phyloP scores from a whole-genome alignment of 768 basidiomycete species.

The Sporobolomyces roseus region DNA sequence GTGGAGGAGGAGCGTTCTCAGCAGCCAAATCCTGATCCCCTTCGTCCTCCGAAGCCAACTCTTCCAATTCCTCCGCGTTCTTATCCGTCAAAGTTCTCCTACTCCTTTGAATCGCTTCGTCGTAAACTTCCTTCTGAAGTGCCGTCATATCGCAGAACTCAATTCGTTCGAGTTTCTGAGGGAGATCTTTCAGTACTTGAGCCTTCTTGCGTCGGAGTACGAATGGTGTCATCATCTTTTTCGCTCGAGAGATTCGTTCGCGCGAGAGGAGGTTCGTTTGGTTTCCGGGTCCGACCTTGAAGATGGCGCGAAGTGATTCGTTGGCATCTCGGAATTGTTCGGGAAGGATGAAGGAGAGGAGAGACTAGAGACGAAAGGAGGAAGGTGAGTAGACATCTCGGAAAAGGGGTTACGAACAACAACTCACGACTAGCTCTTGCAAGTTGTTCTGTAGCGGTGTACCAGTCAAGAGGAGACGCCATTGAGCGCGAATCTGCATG shows the following conservation, averaged over 20 bases:
- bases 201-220: constrained; percentile 95
- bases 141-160: constrained; percentile 92
- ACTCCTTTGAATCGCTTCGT: constrained; percentile 76
- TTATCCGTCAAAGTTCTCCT: constrained; percentile 68
- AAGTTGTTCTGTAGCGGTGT: constrained; percentile 73
- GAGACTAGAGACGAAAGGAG: constrained; percentile 62
- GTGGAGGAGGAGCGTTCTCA: constrained; percentile 55
- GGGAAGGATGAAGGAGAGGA: constrained; percentile 96
- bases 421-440: constrained; percentile 53
- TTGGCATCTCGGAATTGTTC: constrained; percentile 74
- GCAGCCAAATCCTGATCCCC: constrained; percentile 24
- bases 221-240: constrained; percentile 99
- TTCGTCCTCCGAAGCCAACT: constrained; percentile 47
- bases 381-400: neutral
- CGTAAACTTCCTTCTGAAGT: constrained; percentile 76
- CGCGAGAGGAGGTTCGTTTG: constrained; percentile 82
- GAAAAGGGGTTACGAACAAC: neutral
- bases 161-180: constrained; percentile 84
- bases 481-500: constrained; percentile 75
- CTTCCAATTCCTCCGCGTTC: constrained; percentile 45
- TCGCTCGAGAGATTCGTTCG: constrained; percentile 87
- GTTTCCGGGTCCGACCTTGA: constrained; percentile 85
- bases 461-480: constrained; percentile 89
- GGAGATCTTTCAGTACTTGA: constrained; percentile 89
- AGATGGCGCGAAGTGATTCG: constrained; percentile 80